Evolutionary conservation across 202 grass and related monocot species (phyloP), one percentile per base, ranked within the genome.

Genomic region (Hordeum pubiflorum): DNA sequence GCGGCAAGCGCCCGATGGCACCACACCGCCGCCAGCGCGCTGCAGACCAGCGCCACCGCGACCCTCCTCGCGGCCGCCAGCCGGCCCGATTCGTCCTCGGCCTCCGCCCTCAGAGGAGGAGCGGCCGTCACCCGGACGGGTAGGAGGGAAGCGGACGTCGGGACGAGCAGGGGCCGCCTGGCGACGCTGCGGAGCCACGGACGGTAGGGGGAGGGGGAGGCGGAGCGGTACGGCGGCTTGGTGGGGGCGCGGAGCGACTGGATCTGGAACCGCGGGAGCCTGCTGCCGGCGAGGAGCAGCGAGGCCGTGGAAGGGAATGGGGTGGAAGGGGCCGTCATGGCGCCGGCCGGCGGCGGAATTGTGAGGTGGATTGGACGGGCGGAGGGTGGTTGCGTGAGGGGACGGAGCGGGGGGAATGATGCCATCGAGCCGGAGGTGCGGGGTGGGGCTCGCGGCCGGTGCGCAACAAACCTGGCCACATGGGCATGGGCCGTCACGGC

Each of bases 261-360:
- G 83, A 79, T 63, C 40, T 62, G 83, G 24, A 83, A 18, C 75
- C 74, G 83, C 88, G 87, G 74, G 50, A 73, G 50, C 78, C 79
- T 78, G 57, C 65, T 59, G 66, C 83, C 43, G 78, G 58, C 74
- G 38, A 86, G 65, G 37, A 82, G 67, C 46, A 89, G n/a, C 13
- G 87, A 66, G 21, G 82, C 43, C 48, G 78, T 33, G 63, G 77
- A 80, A 32, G 36, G 27, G 65, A n/a, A 77, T 7, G 85, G 57
- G 46, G 76, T 58, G 36, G 48, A 67, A 17, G 43, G 43, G 26
- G 72, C 10, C 9, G 34, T 41, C 87, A 89, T 89, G 68, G 59
- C 36, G 58, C 46, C 43, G 54, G 77, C 37, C 44, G 37, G 58
- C 57, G 6, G 52, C 29, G 72, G 37, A 10, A 21, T 29, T 11